Base-by-base conservation (phyloP, 495 filamentous ascomycete species). In the Achaetomiella virescens region DNA sequence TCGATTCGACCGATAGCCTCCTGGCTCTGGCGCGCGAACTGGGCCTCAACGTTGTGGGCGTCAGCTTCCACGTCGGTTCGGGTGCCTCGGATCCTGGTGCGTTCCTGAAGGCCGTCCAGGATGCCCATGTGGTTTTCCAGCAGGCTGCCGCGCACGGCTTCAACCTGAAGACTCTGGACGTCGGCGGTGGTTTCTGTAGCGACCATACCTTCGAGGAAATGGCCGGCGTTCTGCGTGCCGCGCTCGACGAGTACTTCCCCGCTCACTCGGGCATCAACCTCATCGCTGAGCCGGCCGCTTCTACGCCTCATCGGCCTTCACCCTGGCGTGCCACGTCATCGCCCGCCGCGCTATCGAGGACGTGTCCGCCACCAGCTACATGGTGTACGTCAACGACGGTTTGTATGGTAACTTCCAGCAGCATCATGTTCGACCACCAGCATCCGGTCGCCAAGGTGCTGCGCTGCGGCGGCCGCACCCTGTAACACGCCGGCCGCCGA, bases 371-470 rank as follows among this genome's bases (percentile, higher is more conserved):
- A 72, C 80, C 36, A 88, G 84, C 50, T 96, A 93, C 78, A 97
- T 97, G 92, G 72, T 96, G 25, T 97, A 98, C 69, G 74, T 97
- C 61, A 97, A 97, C 65, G 93, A 97, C 62, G 93, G 93, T 24
- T 83, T 97, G 37, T 99, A 99, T 60, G 92, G 93, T 55, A 97
- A 97, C 72, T 97, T 99, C n/a, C 72, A 92, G 89, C 57, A 93
- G 88, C 81, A 96, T 97, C 78, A 95, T 99, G 73, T 99, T 96
- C 70, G 95, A 97, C 65, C 95, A 97, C 70, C 95, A 99, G 75
- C 79, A 95, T 63, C 92, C 91, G 0, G 72, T 86, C 41, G 89
- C 92, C 47, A 89, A 85, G 70, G 78, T 97, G 48, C 73, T 99
- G 25, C 84, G 84, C 61, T 78, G 75, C 46, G 79, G 76, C 22